These are phyloP conservation scores for Sanghuangporus sanghuang DNA, from an alignment of 1,284 basidiomycete genomes.

Conservation along the genomic window DNA sequence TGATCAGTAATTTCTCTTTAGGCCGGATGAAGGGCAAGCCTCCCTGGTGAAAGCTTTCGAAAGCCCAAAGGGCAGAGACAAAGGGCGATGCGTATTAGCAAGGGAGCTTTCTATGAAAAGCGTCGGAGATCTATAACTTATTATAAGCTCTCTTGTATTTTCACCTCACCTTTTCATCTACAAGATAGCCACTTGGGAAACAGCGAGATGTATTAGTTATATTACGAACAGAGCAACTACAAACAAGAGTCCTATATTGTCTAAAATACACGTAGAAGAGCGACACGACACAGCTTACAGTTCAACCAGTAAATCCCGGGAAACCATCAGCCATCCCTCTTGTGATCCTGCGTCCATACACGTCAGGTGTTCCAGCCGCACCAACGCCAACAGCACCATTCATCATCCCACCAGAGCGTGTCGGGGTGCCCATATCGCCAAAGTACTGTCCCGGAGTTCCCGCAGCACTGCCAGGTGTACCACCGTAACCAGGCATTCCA, in stretches of 20 bases:
- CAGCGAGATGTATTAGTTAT: too few relatives aligned
- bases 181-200: too few relatives aligned
- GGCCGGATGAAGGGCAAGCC: conserved; percentile 79
- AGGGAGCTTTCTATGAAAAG: conserved; percentile 71
- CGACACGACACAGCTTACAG: neutral
- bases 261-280: neutral
- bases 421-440: conserved; percentile 9
- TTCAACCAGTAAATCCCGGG: conserved; percentile 4
- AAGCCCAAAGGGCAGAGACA: conserved; percentile 59
- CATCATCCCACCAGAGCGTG: conserved; percentile 13
- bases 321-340: conserved; percentile 16
- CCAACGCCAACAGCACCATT: neutral
- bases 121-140: conserved; percentile 40
- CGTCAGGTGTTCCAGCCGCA: conserved; percentile 9
- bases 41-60: conserved; percentile 72
- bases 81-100: conserved; percentile 59
- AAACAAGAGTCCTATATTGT: neutral
- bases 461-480: neutral
- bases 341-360: conserved; percentile 17
- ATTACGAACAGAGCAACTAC: too few relatives aligned
- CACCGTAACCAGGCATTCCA: neutral
- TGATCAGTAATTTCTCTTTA: conserved; percentile 25
- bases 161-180: neutral
- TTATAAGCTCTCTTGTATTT: neutral
- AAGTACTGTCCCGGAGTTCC: neutral